Conservation (phyloP, 2,329 filamentous ascomycete species). For the Phoma sp. region DNA sequence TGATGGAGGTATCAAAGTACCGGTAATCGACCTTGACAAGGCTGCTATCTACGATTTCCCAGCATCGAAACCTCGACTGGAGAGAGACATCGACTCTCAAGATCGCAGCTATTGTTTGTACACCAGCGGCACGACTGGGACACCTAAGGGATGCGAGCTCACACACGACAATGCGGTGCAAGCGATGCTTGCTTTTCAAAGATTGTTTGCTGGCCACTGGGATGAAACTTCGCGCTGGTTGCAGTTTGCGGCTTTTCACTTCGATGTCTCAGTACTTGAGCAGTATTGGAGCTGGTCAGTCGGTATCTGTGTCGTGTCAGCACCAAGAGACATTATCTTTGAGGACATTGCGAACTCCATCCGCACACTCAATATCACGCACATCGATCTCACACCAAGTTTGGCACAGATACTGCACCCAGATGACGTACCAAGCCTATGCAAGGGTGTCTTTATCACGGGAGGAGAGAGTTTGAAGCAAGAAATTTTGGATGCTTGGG, state of each 20-base stretch:
- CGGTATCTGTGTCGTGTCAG: constrained; percentile 82
- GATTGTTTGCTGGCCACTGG: constrained; percentile 79
- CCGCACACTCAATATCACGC: constrained; percentile 75
- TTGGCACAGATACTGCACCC: constrained; percentile 80
- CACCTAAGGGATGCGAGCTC: constrained; percentile 85
- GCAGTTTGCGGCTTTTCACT: constrained; percentile 93
- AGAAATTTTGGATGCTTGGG: constrained; percentile 88
- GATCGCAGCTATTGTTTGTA: constrained; percentile 83
- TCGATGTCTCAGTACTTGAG: constrained; percentile 90
- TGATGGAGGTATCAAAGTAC: constrained; percentile 36
- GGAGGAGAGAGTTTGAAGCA: constrained; percentile 88
- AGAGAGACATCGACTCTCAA: constrained; percentile 48
- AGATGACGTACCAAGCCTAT: constrained; percentile 79
- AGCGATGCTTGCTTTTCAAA: constrained; percentile 84
- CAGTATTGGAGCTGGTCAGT: constrained; percentile 97
- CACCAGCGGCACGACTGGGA: constrained; percentile 85
- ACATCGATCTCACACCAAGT: constrained; percentile 91
- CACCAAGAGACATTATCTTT: constrained; percentile 82
- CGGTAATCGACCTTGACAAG: constrained; percentile 57
- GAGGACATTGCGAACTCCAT: constrained; percentile 81
- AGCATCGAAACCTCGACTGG: constrained; percentile 37
- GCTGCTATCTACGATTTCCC: constrained; percentile 44
- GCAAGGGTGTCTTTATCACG: constrained; percentile 87
- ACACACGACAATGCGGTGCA: constrained; percentile 90
- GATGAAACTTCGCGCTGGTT: constrained; percentile 77